A percentile compares a stretch with the other conserved stretches of the same genome.
These are phyloP conservation scores for Hypholoma sublateritium DNA, from an alignment of 768 basidiomycete species.

Conservation along the genomic window DNA sequence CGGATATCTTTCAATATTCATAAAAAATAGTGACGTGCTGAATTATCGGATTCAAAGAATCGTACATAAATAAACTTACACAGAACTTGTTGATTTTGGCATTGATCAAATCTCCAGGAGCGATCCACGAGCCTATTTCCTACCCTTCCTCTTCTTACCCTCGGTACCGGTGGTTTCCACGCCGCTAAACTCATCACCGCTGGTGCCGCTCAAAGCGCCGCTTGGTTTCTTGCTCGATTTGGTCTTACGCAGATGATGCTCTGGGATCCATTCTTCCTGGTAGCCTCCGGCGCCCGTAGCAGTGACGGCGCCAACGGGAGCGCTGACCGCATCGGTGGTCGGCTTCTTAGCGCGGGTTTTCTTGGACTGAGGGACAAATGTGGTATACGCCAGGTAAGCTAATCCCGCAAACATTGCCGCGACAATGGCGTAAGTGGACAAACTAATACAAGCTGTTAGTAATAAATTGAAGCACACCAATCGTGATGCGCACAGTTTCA, in stretches of 20 bases:
- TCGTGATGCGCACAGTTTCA: conserved; percentile 63
- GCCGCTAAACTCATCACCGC: conserved; percentile 68
- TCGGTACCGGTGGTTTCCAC: conserved; percentile 67
- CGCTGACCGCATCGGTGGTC: conserved; percentile 42
- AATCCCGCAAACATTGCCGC: conserved; percentile 60
- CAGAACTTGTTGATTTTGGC: conserved; percentile 17
- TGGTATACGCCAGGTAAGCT: conserved; percentile 62
- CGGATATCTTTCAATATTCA: no score
- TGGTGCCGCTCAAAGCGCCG: conserved; percentile 42
- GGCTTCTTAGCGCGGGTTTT: conserved; percentile 50
- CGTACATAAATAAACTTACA: conserved; percentile 15
- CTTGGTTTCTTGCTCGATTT: conserved; percentile 51
- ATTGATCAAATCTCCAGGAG: conserved; percentile 4
- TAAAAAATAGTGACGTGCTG: background rate
- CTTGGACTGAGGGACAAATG: conserved; percentile 66
- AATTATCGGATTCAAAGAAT: background rate
- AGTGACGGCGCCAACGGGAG: conserved; percentile 57
- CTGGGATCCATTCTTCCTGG: conserved; percentile 92
- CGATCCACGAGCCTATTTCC: conserved; percentile 31
- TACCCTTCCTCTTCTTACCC: conserved; percentile 55
- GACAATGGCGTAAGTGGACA: conserved; percentile 74
- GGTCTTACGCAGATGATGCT: conserved; percentile 75
- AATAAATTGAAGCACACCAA: conserved; percentile 3
- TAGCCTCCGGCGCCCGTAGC: conserved; percentile 71
- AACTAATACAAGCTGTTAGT: conserved; percentile 26